Base-by-base conservation (phyloP, 1,284 basidiomycete species). In the Trichosporon coremiiforme region DNA sequence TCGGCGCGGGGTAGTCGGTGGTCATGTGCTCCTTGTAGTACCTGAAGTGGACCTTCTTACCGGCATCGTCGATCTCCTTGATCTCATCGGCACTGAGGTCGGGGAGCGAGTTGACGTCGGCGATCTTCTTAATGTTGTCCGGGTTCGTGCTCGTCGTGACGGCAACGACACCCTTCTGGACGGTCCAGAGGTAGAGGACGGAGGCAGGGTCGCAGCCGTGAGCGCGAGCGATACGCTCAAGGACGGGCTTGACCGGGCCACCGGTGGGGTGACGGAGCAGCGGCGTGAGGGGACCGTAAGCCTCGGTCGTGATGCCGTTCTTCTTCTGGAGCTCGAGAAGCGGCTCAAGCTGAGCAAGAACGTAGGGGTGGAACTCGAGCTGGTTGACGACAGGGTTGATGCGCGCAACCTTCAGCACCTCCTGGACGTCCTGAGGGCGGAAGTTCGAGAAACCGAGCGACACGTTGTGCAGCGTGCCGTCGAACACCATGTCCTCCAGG, bases 361-460 rank as follows among this genome's bases (percentile, higher is more conserved):
- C 84, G 78, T 91, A 90, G 12, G 91, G 90, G 78, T 93, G 91
- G 68, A 89, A 87, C 79, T 93, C 90, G 57, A 92, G 87, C 89
- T 89, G 72, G 79, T 94, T 93, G 6, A 90, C 87, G 8, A 88
- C 88, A 0, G 92, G 92, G n/a, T 86, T 78, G 66, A 91, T 83
- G 31, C 84, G 87, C 2, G 88, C 90, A 1, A 77, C 75, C 41
- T 70, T 68, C 13, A 82, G 57, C 3, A 82, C 73, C 25, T 71
- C 76, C 55, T 83, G 71, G 35, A 83, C 63, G 67, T 83, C 81
- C 69, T 78, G 73, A 1, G 80, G 73, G 17, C 80, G 75, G 69
- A 80, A 84, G 74, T 83, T 83, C 67, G 73, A 75, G 9, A 84
- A 78, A 22, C 82, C 83, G 66, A 84, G 75, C 12, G 73, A 75